These are phyloP conservation scores for Albugo candida DNA, from an alignment of 352 stramenopile species.

Conservation along the genomic window DNA sequence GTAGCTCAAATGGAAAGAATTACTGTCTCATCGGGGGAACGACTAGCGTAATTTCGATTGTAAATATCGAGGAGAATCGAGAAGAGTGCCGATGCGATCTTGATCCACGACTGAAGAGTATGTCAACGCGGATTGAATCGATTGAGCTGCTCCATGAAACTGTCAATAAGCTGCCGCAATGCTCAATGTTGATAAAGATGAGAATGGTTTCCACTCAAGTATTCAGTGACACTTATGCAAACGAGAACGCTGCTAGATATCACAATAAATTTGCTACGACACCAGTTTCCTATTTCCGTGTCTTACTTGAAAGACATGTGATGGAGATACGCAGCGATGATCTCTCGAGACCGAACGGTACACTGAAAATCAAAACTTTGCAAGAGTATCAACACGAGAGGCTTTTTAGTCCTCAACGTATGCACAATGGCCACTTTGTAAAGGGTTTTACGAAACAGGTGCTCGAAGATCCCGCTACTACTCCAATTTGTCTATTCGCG, in stretches of 20 bases:
- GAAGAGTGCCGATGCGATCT: slow-evolving; percentile 72
- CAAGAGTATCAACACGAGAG: slow-evolving; percentile 73
- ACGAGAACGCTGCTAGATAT: slow-evolving; percentile 23
- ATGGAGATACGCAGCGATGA: slow-evolving; percentile 1
- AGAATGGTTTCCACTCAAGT: no score
- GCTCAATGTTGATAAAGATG: slow-evolving; percentile 62
- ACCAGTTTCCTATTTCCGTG: slow-evolving; percentile 24
- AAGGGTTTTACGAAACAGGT: no score
- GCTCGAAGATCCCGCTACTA: no score
- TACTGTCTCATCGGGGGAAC: slow-evolving; percentile 68
- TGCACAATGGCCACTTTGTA: slow-evolving; percentile 25
- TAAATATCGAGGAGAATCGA: slow-evolving; percentile 70
- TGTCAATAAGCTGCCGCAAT: slow-evolving; percentile 50
- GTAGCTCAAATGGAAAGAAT: slow-evolving; percentile 60
- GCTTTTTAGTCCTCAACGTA: slow-evolving; percentile 60
- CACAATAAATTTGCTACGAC: no score
- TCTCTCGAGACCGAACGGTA: slow-evolving; percentile 14
- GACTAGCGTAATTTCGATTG: slow-evolving; percentile 62
- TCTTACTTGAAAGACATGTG: slow-evolving; percentile 60
- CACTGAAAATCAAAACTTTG: slow-evolving; percentile 52
- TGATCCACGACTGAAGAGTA: slow-evolving; percentile 31
- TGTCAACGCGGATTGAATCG: slow-evolving; percentile 5
- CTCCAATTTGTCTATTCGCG: slow-evolving; percentile 21
- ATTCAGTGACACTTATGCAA: no score
- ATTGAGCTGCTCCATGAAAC: slow-evolving; percentile 68